Evolutionary conservation across 169 alveolate genomes (phyloP).

Genomic region (Theileria equi): DNA sequence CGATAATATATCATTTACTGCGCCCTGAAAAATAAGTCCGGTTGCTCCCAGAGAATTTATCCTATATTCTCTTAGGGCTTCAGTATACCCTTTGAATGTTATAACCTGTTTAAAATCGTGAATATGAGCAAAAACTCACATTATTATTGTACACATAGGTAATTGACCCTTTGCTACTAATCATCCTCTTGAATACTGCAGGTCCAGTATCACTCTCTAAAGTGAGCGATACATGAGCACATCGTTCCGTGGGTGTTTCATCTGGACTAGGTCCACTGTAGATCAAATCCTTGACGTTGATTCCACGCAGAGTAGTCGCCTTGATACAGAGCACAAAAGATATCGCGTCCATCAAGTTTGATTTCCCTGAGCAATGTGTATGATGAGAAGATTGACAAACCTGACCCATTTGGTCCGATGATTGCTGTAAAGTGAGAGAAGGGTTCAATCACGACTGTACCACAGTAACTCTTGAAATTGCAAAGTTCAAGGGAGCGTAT

Average conservation of each 20-base stretch:
- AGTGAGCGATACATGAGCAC: constrained; percentile 74
- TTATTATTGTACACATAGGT: constrained; percentile 78
- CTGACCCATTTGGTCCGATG: constrained; percentile 92
- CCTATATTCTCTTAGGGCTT: constrained; percentile 51
- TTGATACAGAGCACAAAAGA: constrained; percentile 85
- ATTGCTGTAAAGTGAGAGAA: constrained; percentile 85
- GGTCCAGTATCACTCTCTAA: constrained; percentile 69
- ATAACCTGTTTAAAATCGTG: constrained; percentile 46
- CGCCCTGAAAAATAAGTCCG: constrained; percentile 87
- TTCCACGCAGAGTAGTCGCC: constrained; percentile 80
- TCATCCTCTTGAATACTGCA: constrained; percentile 78
- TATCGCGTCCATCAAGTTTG: constrained; percentile 84
- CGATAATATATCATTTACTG: constrained; percentile 83
- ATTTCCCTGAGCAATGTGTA: constrained; percentile 44
- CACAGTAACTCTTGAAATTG: constrained; percentile 90
- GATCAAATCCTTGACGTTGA: constrained; percentile 84
- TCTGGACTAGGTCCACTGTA: constrained; percentile 62
- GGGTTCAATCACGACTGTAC: constrained; percentile 85
- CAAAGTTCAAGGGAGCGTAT: constrained; percentile 50
- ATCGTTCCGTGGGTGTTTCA: constrained; percentile 35
- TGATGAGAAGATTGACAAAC: constrained; percentile 36
- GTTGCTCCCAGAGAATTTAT: constrained; percentile 73
- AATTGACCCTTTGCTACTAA: constrained; percentile 74
- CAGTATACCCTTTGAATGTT: constrained; percentile 59
- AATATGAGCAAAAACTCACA: constrained; percentile 70